A percentile compares a stretch with the other conserved stretches of the same genome.
Conservation (phyloP, 306 rosid species). For the Acacia confusa region DNA sequence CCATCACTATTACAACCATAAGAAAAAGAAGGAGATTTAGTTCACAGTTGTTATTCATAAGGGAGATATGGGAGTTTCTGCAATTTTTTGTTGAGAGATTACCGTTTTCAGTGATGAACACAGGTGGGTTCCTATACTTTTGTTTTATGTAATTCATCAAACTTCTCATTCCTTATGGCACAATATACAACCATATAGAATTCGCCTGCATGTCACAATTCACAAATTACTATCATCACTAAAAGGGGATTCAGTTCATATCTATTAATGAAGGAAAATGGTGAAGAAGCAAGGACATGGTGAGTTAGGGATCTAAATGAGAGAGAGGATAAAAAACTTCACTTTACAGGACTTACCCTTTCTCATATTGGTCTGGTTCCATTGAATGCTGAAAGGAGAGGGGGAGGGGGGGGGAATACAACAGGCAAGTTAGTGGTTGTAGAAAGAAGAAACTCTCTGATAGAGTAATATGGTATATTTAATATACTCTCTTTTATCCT, state of each 20-base stretch:
- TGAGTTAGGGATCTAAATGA: background rate
- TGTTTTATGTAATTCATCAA: slow-evolving; percentile 81
- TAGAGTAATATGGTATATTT: background rate
- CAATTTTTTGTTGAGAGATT: slow-evolving; percentile 30
- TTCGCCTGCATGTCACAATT: slow-evolving; percentile 67
- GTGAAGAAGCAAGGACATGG: background rate
- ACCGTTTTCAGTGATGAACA: slow-evolving; percentile 91
- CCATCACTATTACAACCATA: slow-evolving; percentile 69
- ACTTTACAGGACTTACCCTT: slow-evolving; percentile 47
- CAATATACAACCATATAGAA: slow-evolving; percentile 91
- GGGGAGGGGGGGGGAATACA: too few species aligned
- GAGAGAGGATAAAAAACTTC: background rate
- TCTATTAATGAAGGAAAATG: slow-evolving; percentile 1
- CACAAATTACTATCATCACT: background rate
- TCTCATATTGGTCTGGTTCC: slow-evolving; percentile 61
- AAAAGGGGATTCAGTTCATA: background rate
- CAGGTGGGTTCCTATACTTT: slow-evolving; percentile 78
- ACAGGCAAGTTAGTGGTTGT: slow-evolving; percentile 24
- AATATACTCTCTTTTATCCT: too few species aligned
- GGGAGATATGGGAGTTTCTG: background rate
- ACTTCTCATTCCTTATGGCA: slow-evolving; percentile 82
- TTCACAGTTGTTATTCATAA: background rate
- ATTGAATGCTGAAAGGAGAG: slow-evolving; percentile 65
- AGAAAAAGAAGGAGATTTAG: slow-evolving; percentile 19
- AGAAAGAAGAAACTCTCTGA: slow-evolving; percentile 32